Conservation (phyloP, 371 early-diverging fungal species). For the Encephalitozoon romaleae region DNA sequence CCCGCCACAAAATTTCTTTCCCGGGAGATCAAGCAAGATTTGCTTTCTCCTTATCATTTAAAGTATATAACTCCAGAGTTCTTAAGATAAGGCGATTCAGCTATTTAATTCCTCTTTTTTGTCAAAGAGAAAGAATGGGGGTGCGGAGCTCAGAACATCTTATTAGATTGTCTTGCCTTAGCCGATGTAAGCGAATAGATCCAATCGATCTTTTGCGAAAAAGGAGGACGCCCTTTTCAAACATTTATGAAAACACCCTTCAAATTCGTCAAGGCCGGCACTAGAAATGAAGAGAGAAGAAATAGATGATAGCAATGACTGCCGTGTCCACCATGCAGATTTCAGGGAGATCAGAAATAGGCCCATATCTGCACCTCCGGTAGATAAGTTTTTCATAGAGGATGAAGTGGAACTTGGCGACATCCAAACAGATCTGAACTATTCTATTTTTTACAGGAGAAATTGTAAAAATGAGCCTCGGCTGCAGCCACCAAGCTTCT, state of each 20-base stretch:
- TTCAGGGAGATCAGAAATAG: not conserved
- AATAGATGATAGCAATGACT: not conserved
- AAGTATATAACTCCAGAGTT: not conserved
- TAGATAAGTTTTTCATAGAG: slow-evolving; percentile 44
- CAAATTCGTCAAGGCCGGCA: not conserved
- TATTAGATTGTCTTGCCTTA: no score
- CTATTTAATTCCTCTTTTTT: no score
- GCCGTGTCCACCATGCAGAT: not conserved
- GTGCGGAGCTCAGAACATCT: no score
- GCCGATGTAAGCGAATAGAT: not conserved
- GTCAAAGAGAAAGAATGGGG: no score
- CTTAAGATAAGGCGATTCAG: not conserved
- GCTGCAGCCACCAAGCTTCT: slow-evolving; percentile 61
- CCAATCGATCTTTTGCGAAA: not conserved
- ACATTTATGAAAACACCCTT: slow-evolving; percentile 12
- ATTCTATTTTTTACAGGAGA: slow-evolving; percentile 62
- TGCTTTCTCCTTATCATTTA: slow-evolving; percentile 13
- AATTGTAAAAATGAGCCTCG: slow-evolving; percentile 62
- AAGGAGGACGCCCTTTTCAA: not conserved
- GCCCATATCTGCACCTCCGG: slow-evolving; percentile 46
- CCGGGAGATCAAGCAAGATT: slow-evolving; percentile 2
- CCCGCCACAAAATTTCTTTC: slow-evolving; percentile 8
- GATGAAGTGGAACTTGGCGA: slow-evolving; percentile 46
- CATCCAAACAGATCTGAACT: slow-evolving; percentile 59
- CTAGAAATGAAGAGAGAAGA: slow-evolving; percentile 3